These are phyloP conservation scores for Pulicaria dysenterica DNA, from an alignment of 129 eudicot species.

Conservation along the genomic window DNA sequence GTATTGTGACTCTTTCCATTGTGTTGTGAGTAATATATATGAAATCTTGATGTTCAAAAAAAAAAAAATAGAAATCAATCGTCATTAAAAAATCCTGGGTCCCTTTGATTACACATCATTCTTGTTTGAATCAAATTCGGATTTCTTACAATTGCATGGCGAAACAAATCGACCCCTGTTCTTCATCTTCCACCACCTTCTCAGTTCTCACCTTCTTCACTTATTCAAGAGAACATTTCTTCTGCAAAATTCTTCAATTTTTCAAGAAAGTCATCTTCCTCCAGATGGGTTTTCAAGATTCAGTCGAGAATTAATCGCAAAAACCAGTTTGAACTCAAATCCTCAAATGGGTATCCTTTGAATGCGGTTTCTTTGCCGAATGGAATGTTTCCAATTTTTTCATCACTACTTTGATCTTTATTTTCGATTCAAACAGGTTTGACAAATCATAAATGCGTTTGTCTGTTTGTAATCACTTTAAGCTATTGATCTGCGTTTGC, in stretches of 20 bases:
- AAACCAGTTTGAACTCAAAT: slow-evolving; percentile 58
- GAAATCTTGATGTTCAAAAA: no score
- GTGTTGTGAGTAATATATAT: no score
- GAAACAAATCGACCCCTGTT: slow-evolving; percentile 42
- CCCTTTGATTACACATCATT: slow-evolving; percentile 14
- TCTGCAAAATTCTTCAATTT: slow-evolving; percentile 27
- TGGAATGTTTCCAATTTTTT: no score
- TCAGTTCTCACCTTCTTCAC: slow-evolving; percentile 42
- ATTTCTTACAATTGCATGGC: slow-evolving; percentile 48
- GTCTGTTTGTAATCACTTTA: no score
- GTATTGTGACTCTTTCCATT: no score
- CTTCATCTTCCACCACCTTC: slow-evolving; percentile 48
- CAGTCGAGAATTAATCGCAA: slow-evolving; percentile 50
- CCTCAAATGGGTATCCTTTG: slow-evolving; percentile 72
- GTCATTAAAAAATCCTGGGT: no score
- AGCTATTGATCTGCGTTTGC: no score
- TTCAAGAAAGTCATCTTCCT: slow-evolving; percentile 33
- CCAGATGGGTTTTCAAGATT: slow-evolving; percentile 55
- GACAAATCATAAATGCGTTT: no score
- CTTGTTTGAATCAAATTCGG: slow-evolving; percentile 32
- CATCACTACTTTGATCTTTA: no score
- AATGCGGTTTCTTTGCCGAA: slow-evolving; percentile 69
- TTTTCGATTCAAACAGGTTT: no score
- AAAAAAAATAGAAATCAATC: no score
- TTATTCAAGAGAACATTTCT: slow-evolving; percentile 33